Evolutionary conservation across 768 basidiomycete genomes (phyloP).

Genomic region (Xerocomellus amylosporus): DNA sequence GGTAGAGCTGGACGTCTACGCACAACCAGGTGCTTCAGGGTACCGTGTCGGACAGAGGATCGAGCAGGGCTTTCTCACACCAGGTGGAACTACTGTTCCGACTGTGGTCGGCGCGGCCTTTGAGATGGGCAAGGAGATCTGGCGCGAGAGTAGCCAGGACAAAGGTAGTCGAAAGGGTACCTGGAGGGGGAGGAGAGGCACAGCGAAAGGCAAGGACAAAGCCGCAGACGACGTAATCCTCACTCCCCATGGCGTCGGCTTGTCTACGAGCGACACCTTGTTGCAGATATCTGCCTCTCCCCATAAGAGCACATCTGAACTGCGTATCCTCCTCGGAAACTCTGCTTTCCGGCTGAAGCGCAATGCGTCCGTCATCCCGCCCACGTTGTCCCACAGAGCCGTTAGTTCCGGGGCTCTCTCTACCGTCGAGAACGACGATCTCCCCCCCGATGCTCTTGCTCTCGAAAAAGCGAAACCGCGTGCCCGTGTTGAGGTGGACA

Average conservation of each 20-base stretch:
- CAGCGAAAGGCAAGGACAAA: slow-evolving; percentile 5
- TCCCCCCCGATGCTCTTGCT: slow-evolving; percentile 33
- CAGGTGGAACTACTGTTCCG: slow-evolving; percentile 27
- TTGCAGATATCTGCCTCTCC: slow-evolving; percentile 50
- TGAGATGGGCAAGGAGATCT: slow-evolving; percentile 21
- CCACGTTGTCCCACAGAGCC: slow-evolving; percentile 11
- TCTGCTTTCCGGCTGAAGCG: slow-evolving; percentile 53
- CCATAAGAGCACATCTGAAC: slow-evolving; percentile 51
- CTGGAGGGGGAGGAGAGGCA: slow-evolving; percentile 14
- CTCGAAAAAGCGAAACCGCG: slow-evolving; percentile 72
- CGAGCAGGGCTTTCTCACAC: slow-evolving; percentile 30
- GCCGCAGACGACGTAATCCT: slow-evolving; percentile 3
- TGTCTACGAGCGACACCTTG: slow-evolving; percentile 50
- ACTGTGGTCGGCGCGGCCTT: slow-evolving; percentile 6
- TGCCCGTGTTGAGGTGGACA: slow-evolving; percentile 79
- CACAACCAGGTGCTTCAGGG: slow-evolving; percentile 34
- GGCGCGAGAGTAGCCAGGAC: slow-evolving; percentile 15
- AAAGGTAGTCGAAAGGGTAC: slow-evolving; percentile 9
- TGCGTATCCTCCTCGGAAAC: slow-evolving; percentile 63
- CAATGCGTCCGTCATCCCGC: slow-evolving; percentile 45
- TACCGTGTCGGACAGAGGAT: slow-evolving; percentile 43
- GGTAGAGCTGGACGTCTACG: slow-evolving; percentile 42
- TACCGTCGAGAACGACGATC: slow-evolving; percentile 5
- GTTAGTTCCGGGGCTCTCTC: slow-evolving; percentile 4
- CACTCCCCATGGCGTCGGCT: slow-evolving; percentile 24